Percentiles rank a stretch among this genome's conserved stretches.
These are phyloP conservation scores for Grosmannia serpens DNA, from an alignment of 2,329 filamentous ascomycete genomes.

Conservation along the genomic window DNA sequence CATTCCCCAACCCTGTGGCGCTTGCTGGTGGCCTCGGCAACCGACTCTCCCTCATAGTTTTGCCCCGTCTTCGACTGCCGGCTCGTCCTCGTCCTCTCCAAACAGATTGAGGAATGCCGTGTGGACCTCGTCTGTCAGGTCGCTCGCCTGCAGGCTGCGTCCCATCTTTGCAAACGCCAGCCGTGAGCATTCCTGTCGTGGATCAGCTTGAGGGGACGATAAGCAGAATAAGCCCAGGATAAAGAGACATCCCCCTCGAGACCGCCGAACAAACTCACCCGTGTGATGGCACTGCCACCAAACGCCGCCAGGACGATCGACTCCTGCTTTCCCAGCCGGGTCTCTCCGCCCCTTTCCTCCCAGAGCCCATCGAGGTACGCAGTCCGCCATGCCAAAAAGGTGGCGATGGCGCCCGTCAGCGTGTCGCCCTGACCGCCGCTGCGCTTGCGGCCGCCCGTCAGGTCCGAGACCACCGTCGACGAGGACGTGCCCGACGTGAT, in stretches of 20 bases:
- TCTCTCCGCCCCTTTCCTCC: slow-evolving; percentile 36
- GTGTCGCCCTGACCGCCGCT: slow-evolving; percentile 95
- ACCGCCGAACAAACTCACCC: slow-evolving; percentile 41
- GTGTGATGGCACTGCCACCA: slow-evolving; percentile 76
- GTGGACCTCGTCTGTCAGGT: slow-evolving; percentile 85
- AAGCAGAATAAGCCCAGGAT: background rate
- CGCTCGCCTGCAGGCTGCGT: slow-evolving; percentile 80
- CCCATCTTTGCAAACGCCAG: slow-evolving; percentile 79
- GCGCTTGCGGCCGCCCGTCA: slow-evolving; percentile 74
- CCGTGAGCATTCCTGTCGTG: slow-evolving; percentile 60
- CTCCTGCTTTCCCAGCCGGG: slow-evolving; percentile 23
- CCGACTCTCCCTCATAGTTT: slow-evolving; percentile 10
- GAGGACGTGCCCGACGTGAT: slow-evolving; percentile 60
- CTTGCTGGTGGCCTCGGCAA: background rate
- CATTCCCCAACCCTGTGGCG: background rate
- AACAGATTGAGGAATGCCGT: slow-evolving; percentile 69
- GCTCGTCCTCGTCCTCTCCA: slow-evolving; percentile 49
- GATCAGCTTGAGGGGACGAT: background rate
- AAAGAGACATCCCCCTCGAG: background rate
- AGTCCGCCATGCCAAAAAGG: slow-evolving; percentile 76
- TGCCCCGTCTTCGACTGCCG: slow-evolving; percentile 17
- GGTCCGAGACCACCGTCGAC: slow-evolving; percentile 63
- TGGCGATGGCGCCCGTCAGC: slow-evolving; percentile 78
- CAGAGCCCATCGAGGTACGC: slow-evolving; percentile 79
- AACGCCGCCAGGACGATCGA: slow-evolving; percentile 71